phyloP scores from a whole-genome alignment of 225 moss, liverwort and hornwort genomes.

The Ulota crispa region DNA sequence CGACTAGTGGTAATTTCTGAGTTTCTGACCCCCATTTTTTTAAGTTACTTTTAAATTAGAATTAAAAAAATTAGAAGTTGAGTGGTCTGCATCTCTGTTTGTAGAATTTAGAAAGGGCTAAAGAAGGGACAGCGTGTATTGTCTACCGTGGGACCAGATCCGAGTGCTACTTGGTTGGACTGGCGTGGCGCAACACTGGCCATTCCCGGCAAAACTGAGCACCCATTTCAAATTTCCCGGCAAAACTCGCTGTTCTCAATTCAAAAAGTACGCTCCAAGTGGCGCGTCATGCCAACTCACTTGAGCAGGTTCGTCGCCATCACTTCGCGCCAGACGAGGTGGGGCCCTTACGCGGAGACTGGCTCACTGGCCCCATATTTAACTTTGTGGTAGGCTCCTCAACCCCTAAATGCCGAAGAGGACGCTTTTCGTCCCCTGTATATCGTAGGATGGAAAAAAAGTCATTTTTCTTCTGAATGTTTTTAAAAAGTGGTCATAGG shows the following conservation, averaged over 20 bases:
- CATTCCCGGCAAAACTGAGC: constrained; percentile 37
- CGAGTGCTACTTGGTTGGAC: not conserved
- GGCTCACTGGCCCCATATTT: not conserved
- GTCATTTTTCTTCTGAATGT: too few relatives aligned
- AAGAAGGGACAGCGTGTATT: not conserved
- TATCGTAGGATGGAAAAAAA: too few relatives aligned
- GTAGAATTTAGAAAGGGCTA: not conserved
- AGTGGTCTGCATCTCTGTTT: not conserved
- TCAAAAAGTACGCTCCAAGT: constrained; percentile 44
- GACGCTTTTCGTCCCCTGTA: too few relatives aligned
- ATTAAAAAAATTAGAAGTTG: too few relatives aligned
- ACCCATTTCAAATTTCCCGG: constrained; percentile 49
- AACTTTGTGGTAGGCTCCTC: not conserved
- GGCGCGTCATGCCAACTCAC: constrained; percentile 43
- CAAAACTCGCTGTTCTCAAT: constrained; percentile 23
- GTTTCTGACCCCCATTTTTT: not conserved
- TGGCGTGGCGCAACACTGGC: constrained; percentile 16
- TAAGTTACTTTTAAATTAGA: not conserved
- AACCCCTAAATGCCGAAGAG: too few relatives aligned
- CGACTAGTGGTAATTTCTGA: not conserved
- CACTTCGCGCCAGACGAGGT: not conserved
- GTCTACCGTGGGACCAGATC: constrained; percentile 11
- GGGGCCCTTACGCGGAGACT: not conserved
- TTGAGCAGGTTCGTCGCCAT: not conserved
- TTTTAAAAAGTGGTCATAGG: too few relatives aligned